These are phyloP conservation scores for Cyberlindnera meyerae DNA, from an alignment of 805 yeast species.

Conservation along the genomic window DNA sequence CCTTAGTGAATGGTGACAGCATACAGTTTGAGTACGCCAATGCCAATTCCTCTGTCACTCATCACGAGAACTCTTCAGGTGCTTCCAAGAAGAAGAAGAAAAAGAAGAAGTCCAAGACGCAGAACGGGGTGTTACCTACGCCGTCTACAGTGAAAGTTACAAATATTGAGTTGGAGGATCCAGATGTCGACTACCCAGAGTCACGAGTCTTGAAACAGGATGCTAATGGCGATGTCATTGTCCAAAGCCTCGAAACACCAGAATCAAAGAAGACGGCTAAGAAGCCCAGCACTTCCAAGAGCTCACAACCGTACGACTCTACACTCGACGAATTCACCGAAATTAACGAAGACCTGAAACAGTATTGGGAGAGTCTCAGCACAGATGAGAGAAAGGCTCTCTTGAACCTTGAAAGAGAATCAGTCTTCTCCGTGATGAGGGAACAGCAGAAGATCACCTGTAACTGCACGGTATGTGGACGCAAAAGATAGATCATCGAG, in stretches of 20 bases:
- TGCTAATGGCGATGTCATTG: constrained; percentile 73
- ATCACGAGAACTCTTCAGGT: constrained; percentile 3
- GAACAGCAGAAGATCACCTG: constrained; percentile 57
- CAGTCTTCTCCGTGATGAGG: constrained; percentile 60
- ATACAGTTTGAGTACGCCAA: constrained; percentile 29
- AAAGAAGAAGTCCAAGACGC: constrained; percentile 29
- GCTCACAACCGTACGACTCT: neutral
- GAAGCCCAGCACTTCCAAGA: constrained; percentile 24
- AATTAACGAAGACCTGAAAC: constrained; percentile 26
- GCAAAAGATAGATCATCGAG: constrained; percentile 65
- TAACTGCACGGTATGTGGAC: constrained; percentile 73
- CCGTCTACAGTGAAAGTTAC: constrained; percentile 9
- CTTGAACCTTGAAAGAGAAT: constrained; percentile 61
- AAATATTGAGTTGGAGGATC: constrained; percentile 39
- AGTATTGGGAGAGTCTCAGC: constrained; percentile 60
- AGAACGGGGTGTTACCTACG: neutral
- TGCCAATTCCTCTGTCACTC: neutral
- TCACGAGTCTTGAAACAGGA: constrained; percentile 68
- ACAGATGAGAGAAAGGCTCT: constrained; percentile 57
- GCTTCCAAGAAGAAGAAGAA: constrained; percentile 27
- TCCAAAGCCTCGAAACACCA: constrained; percentile 40
- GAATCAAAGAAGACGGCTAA: constrained; percentile 3
- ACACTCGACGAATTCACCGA: constrained; percentile 1
- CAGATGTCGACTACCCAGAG: constrained; percentile 62
- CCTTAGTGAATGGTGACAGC: constrained; percentile 26